These are phyloP conservation scores for Astrothelium macrocarpum DNA, from an alignment of 495 filamentous ascomycete genomes.

Conservation along the genomic window DNA sequence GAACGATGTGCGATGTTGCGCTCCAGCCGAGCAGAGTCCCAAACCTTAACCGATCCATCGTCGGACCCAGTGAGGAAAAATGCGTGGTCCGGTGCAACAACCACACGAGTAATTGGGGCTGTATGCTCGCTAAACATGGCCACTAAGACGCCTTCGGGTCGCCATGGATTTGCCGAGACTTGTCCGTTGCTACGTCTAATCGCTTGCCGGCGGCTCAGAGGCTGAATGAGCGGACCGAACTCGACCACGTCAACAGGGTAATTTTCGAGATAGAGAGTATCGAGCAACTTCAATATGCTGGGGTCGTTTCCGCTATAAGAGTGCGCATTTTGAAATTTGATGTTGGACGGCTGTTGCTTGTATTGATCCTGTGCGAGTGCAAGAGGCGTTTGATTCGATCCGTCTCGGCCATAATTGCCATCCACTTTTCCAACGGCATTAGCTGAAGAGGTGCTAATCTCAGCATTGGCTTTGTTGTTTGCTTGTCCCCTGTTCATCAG, in stretches of 20 bases:
- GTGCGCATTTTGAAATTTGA: slow-evolving; percentile 40
- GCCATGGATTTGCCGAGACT: slow-evolving; percentile 54
- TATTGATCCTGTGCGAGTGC: slow-evolving; percentile 18
- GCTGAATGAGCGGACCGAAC: slow-evolving; percentile 73
- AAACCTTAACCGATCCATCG: slow-evolving; percentile 84
- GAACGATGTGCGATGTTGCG: slow-evolving; percentile 78
- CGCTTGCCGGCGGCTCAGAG: slow-evolving; percentile 51
- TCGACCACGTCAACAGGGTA: slow-evolving; percentile 72
- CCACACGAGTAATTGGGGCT: slow-evolving; percentile 69
- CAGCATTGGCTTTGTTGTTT: slow-evolving; percentile 62
- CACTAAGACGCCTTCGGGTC: slow-evolving; percentile 71
- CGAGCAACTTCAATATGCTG: slow-evolving; percentile 71
- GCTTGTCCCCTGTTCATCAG: slow-evolving; percentile 70
- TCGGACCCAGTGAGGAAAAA: slow-evolving; percentile 95
- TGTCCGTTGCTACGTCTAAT: slow-evolving; percentile 49
- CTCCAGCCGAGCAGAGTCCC: slow-evolving; percentile 85
- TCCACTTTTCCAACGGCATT: slow-evolving; percentile 83
- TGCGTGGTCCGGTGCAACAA: slow-evolving; percentile 77
- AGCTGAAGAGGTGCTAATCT: slow-evolving; percentile 72
- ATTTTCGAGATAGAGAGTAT: slow-evolving; percentile 82
- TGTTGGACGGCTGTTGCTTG: slow-evolving; percentile 28
- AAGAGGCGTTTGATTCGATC: slow-evolving; percentile 21
- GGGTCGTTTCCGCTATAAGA: slow-evolving; percentile 86
- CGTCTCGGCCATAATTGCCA: slow-evolving; percentile 44
- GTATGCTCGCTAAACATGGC: slow-evolving; percentile 83